These are phyloP conservation scores for Russula foetens DNA, from an alignment of 768 basidiomycete species.

Conservation along the genomic window DNA sequence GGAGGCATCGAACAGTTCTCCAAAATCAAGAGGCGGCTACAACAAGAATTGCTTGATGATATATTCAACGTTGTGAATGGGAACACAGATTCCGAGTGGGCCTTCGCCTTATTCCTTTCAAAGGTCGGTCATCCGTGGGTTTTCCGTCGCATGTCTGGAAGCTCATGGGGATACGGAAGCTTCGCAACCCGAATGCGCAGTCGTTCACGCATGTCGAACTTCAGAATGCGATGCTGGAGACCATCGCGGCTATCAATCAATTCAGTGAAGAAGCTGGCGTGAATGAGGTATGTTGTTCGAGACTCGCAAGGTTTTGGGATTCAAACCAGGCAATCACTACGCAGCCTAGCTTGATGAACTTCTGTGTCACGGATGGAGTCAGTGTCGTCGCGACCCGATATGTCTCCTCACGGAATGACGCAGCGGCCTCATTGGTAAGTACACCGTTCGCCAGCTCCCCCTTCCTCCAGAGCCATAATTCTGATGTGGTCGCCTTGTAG, in stretches of 20 bases:
- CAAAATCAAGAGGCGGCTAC: constrained; percentile 73
- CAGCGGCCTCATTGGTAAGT: constrained; percentile 52
- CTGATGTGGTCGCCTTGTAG: constrained; percentile 29
- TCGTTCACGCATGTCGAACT: constrained; percentile 66
- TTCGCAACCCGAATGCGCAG: constrained; percentile 70
- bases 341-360: constrained; percentile 88
- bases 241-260: constrained; percentile 70
- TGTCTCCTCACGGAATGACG: constrained; percentile 84
- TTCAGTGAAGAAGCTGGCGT: constrained; percentile 67
- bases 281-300: constrained; percentile 45
- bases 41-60: constrained; percentile 68
- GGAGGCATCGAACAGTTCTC: constrained; percentile 85
- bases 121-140: constrained; percentile 38
- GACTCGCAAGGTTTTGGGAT: not conserved
- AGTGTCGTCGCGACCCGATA: constrained; percentile 93
- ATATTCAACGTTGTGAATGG: constrained; percentile 85
- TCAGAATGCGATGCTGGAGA: constrained; percentile 81
- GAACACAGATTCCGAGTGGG: constrained; percentile 99
- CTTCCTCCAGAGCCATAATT: not conserved
- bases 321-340: constrained; percentile 5
- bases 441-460: too few relatives aligned
- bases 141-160: not conserved
- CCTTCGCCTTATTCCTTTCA: constrained; percentile 86
- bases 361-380: constrained; percentile 92
- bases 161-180: constrained; percentile 33